A percentile compares a stretch with the other conserved stretches of the same genome.
Evolutionary conservation across 495 filamentous ascomycete species (phyloP).

Genomic region (Podospora tetraspora): DNA sequence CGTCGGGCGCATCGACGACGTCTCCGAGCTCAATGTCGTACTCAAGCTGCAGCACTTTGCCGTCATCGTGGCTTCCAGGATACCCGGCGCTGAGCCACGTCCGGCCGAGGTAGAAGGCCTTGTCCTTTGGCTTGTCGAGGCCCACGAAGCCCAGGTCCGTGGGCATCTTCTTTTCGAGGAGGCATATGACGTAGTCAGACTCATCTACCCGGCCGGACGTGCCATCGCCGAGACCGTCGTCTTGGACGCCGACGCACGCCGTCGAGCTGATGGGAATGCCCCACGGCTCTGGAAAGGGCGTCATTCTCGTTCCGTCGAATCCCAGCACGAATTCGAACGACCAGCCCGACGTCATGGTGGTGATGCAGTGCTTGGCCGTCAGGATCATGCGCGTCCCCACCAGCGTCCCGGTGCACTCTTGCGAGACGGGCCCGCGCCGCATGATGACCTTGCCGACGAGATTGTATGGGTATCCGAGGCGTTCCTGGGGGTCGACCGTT

Average conservation of each 20-base stretch:
- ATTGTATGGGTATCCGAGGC: background rate
- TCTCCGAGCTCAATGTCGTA: background rate
- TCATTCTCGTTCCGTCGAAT: background rate
- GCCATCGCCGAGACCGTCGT: background rate
- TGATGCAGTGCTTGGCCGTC: conserved; percentile 3
- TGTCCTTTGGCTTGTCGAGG: background rate
- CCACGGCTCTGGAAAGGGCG: background rate
- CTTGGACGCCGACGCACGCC: background rate
- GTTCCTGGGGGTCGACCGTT: background rate
- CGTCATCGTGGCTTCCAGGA: background rate
- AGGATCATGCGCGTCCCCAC: background rate
- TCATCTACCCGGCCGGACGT: background rate
- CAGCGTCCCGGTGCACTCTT: background rate
- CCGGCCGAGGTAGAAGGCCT: background rate
- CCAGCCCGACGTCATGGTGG: background rate
- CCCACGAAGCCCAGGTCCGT: background rate
- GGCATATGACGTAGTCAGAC: background rate
- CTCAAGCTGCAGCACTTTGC: background rate
- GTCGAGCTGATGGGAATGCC: background rate
- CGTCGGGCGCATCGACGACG: background rate
- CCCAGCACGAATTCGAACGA: background rate
- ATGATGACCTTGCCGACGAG: conserved; percentile 3
- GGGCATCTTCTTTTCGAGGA: background rate
- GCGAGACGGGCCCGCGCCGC: background rate
- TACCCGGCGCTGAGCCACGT: conserved; percentile 4